phyloP scores from a whole-genome alignment of 768 basidiomycete species.

The Clitopilus hobsonii region DNA sequence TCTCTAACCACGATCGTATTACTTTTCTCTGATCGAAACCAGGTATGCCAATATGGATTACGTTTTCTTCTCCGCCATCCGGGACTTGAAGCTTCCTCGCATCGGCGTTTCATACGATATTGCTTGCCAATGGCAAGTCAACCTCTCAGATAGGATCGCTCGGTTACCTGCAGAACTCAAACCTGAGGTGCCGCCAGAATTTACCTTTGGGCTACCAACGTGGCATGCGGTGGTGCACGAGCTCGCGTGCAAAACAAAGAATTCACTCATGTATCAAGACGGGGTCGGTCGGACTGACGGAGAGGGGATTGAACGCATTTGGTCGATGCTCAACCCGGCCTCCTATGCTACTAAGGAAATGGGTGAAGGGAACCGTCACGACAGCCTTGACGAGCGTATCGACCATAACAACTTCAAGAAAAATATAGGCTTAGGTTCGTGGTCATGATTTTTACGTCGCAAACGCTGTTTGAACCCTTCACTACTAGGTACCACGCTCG shows the following conservation, averaged over 20 bases:
- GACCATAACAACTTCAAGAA: slow-evolving; percentile 31
- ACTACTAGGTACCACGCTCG: background rate
- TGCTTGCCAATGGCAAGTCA: slow-evolving; percentile 2
- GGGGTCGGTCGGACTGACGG: slow-evolving; percentile 22
- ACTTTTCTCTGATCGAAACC: background rate
- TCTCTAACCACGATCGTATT: background rate
- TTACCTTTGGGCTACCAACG: slow-evolving; percentile 24
- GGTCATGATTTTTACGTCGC: background rate
- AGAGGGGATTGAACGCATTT: slow-evolving; percentile 30
- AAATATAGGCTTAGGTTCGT: slow-evolving; percentile 15
- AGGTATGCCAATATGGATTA: slow-evolving; percentile 10
- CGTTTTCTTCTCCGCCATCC: slow-evolving; percentile 5
- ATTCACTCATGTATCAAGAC: slow-evolving; percentile 22
- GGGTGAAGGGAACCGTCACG: slow-evolving; percentile 24
- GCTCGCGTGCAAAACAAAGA: slow-evolving; percentile 20
- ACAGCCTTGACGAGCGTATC: slow-evolving; percentile 33
- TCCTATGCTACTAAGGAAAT: slow-evolving; percentile 30
- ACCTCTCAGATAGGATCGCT: too few species aligned
- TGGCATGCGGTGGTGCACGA: slow-evolving; percentile 34
- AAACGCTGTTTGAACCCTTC: background rate
- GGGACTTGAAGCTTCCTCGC: background rate
- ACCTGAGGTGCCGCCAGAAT: too few species aligned
- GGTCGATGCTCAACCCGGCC: slow-evolving; percentile 27
- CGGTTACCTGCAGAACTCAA: too few species aligned
- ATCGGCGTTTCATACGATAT: slow-evolving; percentile 7